Evolutionary conservation across 352 stramenopile genomes (phyloP).

Genomic region (Elongisporangium anandrum): DNA sequence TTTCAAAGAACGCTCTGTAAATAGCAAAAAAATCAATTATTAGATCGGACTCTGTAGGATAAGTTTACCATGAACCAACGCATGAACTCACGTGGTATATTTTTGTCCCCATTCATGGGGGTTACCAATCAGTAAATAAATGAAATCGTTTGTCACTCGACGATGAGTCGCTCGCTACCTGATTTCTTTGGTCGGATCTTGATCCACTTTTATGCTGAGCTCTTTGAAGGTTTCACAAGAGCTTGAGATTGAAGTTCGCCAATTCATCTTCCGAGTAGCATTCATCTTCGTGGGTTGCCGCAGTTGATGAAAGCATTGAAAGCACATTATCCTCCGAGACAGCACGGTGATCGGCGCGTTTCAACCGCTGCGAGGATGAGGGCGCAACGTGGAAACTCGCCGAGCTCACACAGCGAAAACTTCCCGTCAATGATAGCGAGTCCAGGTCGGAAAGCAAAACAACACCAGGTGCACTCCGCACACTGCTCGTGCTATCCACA

Average conservation of each 20-base stretch:
- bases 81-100: background rate
- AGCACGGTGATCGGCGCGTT: slow-evolving; percentile 35
- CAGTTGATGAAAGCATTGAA: background rate
- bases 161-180: background rate
- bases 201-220: too few relatives aligned
- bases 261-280: slow-evolving; percentile 59
- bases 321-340: slow-evolving; percentile 57
- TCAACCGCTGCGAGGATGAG: slow-evolving; percentile 17
- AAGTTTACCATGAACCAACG: too few relatives aligned
- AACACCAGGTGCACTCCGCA: slow-evolving; percentile 36
- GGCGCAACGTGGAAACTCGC: slow-evolving; percentile 7
- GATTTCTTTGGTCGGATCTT: background rate
- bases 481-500: slow-evolving; percentile 25
- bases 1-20: background rate
- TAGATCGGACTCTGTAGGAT: background rate
- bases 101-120: background rate
- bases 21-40: background rate
- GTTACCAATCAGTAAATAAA: background rate
- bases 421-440: slow-evolving; percentile 51
- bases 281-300: slow-evolving; percentile 23
- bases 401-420: slow-evolving; percentile 32
- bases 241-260: slow-evolving; percentile 71
- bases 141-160: background rate
- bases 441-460: slow-evolving; percentile 67
- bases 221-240: slow-evolving; percentile 15